Conservation (phyloP, 176 grass and related monocot species). For the Triticum urartu region DNA sequence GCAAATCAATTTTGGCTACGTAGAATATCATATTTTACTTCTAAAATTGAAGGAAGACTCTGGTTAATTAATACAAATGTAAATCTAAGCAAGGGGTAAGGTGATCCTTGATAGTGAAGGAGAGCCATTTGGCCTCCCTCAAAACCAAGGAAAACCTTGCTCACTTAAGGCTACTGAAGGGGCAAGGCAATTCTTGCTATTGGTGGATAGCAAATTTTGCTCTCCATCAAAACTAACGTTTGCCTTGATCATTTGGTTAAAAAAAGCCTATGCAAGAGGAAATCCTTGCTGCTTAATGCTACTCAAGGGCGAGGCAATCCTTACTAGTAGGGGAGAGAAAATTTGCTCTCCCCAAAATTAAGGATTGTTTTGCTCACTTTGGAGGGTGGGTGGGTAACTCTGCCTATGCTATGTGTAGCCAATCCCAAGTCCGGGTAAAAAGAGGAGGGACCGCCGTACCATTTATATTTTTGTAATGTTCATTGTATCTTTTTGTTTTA, state of each 20-base stretch:
- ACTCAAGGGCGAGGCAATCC: background rate
- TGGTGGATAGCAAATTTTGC: background rate
- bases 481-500: background rate
- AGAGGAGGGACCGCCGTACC: background rate
- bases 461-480: background rate
- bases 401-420: background rate
- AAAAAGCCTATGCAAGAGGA: background rate
- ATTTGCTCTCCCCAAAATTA: background rate
- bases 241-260: background rate
- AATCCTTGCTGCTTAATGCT: background rate
- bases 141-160: background rate
- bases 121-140: background rate
- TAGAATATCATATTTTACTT: background rate
- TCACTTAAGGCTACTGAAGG: background rate
- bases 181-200: background rate
- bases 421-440: background rate
- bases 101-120: background rate
- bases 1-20: background rate
- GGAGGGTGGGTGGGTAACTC: constrained; percentile 16
- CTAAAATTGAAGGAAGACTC: background rate
- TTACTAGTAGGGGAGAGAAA: background rate
- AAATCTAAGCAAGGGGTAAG: background rate
- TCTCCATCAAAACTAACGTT: background rate
- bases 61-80: background rate
- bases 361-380: background rate